Base-by-base conservation (phyloP, 495 filamentous ascomycete species). In the Hyaloscypha bicolor region DNA sequence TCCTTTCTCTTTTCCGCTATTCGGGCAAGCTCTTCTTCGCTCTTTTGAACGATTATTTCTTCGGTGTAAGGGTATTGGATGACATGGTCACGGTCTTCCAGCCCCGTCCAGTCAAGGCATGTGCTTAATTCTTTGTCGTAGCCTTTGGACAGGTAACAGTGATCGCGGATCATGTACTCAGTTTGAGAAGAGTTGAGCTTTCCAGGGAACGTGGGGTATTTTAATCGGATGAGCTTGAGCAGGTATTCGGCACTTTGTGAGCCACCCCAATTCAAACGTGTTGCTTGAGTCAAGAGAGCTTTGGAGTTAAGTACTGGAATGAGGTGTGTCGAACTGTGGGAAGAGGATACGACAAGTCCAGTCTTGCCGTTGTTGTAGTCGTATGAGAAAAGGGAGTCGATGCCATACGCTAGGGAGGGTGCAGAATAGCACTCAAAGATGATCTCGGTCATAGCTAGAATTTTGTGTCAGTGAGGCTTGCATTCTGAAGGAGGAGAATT, bases 331-430 rank as follows among this genome's bases (percentile, higher is more conserved):
- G 95, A 88, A 25, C 91, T 96, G 72, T 97, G 90, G 2, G 93
- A 94, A 0, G 93, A 96, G 6, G 93, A 96, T 14, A 99, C 85
- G 29, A 99, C 91, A 2, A 98, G 82, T 11, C 95, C 95, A 29
- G 89, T 93, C n/a, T 81, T 87, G 64, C 95, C 95, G 56, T 89
- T 84, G 73, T 99, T 98, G 78, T 97, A 91, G 45, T 88, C 86
- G 81, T 96, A 99, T 9, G 94, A 94, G 78, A 98, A 97, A 5
- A 99, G 86, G 3, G 92, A 93, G 76, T 99, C 95, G 78, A 99
- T 95, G 37, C 95, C 95, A 74, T 93, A 97, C 39, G 92, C 90
- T 4, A 97, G 86, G 1, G 90, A 91, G 0, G 96, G 94, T 6
- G 91, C 93, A 52, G 84, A 85, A 79, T 98, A 99, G 79, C 90